Evolutionary conservation across 331 rosid species (phyloP), one percentile per base, ranked within the genome.

Genomic region (Acacia concinna): DNA sequence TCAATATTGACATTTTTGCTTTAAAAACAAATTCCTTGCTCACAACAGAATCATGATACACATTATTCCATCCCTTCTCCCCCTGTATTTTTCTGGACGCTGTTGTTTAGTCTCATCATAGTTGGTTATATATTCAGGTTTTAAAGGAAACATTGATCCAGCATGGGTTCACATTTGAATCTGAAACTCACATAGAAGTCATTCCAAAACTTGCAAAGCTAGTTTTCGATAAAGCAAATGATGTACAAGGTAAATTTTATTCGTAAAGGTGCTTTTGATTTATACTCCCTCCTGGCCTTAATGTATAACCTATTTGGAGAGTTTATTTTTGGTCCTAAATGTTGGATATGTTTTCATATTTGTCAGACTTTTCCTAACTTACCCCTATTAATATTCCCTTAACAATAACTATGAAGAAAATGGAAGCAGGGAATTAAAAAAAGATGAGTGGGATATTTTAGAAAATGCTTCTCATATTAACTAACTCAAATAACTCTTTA

Each of bases 141-240:
- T 86, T 96, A 80, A 96, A 93, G 92, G 92, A 87, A 81, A 89
- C 98, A n/a, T 86, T 96, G 54, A 78, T 89, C 15, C 89, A 96
- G 10, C 98, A 93, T 81, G 97, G 99, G 65, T 93, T 89, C 82
- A 81, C 80, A 23, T 96, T 96, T 87, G 92, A 90, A 80, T 93
- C 99, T 30, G 99, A 96, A 60, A 96, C 99, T 0, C 98, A 96
- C 72, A 96, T 98, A 0, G 99, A 96, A 88, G 96, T 93, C 77
- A 96, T 96, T 85, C 99, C 99, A 35, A 96, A 91, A 88, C 99
- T 96, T 85, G 98, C 99, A 18, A 93, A 96, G 81, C 90, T 76
- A 84, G 93, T 96, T 78, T 90, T 90, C 74, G 99, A 96, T 86
- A 90, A 91, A 76, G 96, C 99, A 56, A 93, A 84, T 57, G 97